Evolutionary conservation across 768 basidiomycete species (phyloP), one percentile per base, ranked within the genome.

Genomic region (Podaxis sp.): DNA sequence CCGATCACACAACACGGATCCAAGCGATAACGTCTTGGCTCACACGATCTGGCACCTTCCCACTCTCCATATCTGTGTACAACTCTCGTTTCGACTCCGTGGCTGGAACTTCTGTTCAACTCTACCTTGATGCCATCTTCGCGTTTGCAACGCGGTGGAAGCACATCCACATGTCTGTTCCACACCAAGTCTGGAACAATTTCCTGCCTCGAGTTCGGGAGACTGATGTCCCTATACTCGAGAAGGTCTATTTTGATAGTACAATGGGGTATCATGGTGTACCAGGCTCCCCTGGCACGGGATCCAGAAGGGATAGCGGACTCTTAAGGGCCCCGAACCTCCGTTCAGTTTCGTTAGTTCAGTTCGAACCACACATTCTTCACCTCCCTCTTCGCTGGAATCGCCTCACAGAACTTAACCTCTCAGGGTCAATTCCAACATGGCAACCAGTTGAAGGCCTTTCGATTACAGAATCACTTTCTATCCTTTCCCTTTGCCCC

Each of bases 11-110:
- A 5, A 28, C 27, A 6, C 28, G 56, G 23, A 47, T 59, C 36
- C 38, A 46, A 21, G 57, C 61, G 13, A 55, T 65, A 14, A 40
- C 54, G 14, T 18, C 48, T 40, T 65, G 64, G 64, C 21, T 63
- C n/a, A 51, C 23, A 1, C 59, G 62, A 28, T 61, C 62, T 10
- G 64, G 54, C 11, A 38, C 64, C 16, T 65, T 35, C 40, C 62
- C 62, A 4, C 57, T 62, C 27, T 60, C 53, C 21, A 53, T 65
- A 13, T 65, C 64, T 32, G 21, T 61, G 1, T 61, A 47, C 44
- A 48, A 37, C 53, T 61, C 59, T 40, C 52, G 46, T 5, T 61
- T 55, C 23, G 59, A 61, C 32, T 48, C 52, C 9, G 60, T 59
- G 1, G 62, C 58, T 5, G 62, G 62, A 18, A 54, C 25, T 18